Evolutionary conservation across 305 asterid genomes (phyloP).

Genomic region (Petunia hybrid): DNA sequence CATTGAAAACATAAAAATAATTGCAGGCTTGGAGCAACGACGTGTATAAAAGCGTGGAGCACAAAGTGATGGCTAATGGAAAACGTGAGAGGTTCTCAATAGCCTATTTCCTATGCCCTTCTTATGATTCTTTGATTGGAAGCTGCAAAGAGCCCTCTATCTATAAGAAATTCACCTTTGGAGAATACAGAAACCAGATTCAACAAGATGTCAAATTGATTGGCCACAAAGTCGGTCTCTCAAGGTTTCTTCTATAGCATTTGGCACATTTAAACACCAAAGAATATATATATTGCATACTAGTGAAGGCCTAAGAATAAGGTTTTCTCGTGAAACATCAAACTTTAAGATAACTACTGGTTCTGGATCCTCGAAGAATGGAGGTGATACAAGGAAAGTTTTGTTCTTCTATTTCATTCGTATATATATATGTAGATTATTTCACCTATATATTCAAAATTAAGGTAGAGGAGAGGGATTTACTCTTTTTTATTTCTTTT

Average conservation of each 20-base stretch:
- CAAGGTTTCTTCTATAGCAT: slow-evolving; percentile 43
- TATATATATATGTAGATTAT: neutral
- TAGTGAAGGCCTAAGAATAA: neutral
- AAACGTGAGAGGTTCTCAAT: slow-evolving; percentile 63
- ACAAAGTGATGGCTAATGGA: slow-evolving; percentile 61
- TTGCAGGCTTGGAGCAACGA: slow-evolving; percentile 81
- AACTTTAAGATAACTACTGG: neutral
- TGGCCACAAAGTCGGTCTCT: slow-evolving; percentile 71
- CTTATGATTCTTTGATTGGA: slow-evolving; percentile 53
- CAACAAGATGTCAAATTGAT: slow-evolving; percentile 59
- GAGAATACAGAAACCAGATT: slow-evolving; percentile 60
- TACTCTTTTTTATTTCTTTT: neutral
- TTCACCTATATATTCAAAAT: neutral
- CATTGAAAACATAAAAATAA: neutral
- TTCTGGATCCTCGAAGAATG: neutral
- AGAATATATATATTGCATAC: neutral
- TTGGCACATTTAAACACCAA: neutral
- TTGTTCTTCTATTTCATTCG: neutral
- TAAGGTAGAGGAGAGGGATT: neutral
- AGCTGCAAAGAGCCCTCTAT: slow-evolving; percentile 59
- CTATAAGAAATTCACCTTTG: slow-evolving; percentile 61
- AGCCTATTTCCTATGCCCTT: slow-evolving; percentile 72
- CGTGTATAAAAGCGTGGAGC: slow-evolving; percentile 65
- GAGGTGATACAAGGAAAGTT: neutral
- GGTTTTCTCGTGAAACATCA: neutral